phyloP scores from a whole-genome alignment of 495 filamentous ascomycete genomes.

The Terfezia claveryi region DNA sequence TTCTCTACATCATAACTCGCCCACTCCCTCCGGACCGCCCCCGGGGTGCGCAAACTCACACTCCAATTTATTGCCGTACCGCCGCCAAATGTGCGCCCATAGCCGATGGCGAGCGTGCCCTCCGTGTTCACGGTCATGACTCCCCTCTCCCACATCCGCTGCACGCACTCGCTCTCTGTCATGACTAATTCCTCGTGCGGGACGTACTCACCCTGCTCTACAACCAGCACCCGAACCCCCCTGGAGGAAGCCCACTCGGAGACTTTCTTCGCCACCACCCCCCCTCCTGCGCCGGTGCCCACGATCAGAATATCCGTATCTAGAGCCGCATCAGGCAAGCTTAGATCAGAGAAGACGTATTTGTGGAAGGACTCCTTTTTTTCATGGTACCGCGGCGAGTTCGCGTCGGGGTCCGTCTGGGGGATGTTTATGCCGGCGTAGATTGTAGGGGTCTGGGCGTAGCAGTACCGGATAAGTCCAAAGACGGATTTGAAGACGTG shows the following conservation, averaged over 20 bases:
- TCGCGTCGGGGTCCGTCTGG: no score
- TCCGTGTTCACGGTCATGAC: background rate
- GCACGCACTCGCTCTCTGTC: background rate
- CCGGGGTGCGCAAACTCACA: background rate
- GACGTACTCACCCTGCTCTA: background rate
- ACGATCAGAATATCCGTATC: background rate
- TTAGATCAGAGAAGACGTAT: background rate
- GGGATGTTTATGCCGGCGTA: no score
- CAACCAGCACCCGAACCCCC: background rate
- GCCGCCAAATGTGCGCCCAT: background rate
- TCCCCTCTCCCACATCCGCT: background rate
- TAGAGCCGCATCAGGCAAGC: background rate
- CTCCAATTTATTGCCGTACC: background rate
- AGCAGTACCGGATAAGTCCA: no score
- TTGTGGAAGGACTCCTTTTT: background rate
- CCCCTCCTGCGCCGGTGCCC: background rate
- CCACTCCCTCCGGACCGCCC: background rate
- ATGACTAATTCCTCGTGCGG: background rate
- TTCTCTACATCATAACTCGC: background rate
- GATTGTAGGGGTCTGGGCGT: no score
- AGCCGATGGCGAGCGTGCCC: background rate
- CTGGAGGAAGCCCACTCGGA: background rate
- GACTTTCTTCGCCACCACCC: background rate
- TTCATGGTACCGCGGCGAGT: no score
- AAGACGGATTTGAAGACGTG: no score